These are phyloP conservation scores for Cytospora chrysosperma DNA, from an alignment of 2,329 filamentous ascomycete genomes.

Conservation along the genomic window DNA sequence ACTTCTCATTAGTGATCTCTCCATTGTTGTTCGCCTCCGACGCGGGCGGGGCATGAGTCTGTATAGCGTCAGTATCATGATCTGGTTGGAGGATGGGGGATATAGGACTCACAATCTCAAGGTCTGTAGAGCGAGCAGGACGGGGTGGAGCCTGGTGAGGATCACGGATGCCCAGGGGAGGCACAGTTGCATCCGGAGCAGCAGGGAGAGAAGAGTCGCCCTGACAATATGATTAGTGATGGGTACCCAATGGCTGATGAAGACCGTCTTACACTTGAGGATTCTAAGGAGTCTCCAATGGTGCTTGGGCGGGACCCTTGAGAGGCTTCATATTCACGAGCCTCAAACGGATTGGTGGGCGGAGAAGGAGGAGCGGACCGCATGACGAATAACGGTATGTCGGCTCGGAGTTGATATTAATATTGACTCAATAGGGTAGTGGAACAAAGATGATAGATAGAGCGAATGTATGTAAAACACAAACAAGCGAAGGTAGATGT, in stretches of 20 bases:
- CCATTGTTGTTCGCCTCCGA: neutral
- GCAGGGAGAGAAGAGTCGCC: conserved; percentile 10
- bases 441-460: too few species aligned
- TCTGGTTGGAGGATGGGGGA: neutral
- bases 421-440: neutral
- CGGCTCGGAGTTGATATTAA: neutral
- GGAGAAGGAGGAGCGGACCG: neutral
- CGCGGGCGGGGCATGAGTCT: conserved; percentile 22
- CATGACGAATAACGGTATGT: conserved; percentile 4
- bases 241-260: neutral
- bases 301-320: conserved; percentile 3
- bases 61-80: neutral
- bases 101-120: conserved; percentile 25
- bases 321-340: conserved; percentile 17
- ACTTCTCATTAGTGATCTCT: conserved; percentile 27
- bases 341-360: conserved; percentile 20
- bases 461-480: neutral
- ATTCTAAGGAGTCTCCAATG: neutral
- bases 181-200: conserved; percentile 2
- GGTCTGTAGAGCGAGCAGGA: neutral
- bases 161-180: neutral
- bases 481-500: neutral
- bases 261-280: conserved; percentile 5
- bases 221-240: neutral
- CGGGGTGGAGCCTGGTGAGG: neutral